Percentiles rank a stretch among this genome's conserved stretches.
These are phyloP conservation scores for Sporisorium iseilematis-ciliati DNA, from an alignment of 1,284 basidiomycete genomes.

Conservation along the genomic window DNA sequence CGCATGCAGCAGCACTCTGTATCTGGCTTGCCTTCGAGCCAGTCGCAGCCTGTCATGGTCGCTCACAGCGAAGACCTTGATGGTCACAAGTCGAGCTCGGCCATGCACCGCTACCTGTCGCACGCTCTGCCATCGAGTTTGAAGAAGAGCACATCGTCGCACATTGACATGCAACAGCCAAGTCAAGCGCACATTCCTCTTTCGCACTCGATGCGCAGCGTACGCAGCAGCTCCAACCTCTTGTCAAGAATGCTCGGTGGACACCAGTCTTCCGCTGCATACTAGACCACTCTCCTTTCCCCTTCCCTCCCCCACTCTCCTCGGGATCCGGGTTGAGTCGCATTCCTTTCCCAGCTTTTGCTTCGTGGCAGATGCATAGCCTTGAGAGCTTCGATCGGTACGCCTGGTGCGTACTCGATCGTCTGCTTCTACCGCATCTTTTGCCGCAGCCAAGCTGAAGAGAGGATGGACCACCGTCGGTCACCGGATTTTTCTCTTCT, in stretches of 20 bases:
- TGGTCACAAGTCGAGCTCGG: constrained; percentile 45
- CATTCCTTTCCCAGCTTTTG: constrained; percentile 15
- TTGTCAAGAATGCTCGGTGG: constrained; percentile 60
- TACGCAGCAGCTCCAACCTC: constrained; percentile 59
- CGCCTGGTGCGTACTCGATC: constrained; percentile 32
- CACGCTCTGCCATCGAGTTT: constrained; percentile 59
- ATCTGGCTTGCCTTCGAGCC: constrained; percentile 30
- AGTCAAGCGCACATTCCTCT: constrained; percentile 44
- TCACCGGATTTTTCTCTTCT: constrained; percentile 26
- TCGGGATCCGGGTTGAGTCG: constrained; percentile 41
- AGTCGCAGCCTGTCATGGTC: constrained; percentile 42
- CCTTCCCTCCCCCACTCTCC: constrained; percentile 16
- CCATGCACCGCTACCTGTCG: constrained; percentile 61
- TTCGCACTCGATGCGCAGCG: constrained; percentile 54
- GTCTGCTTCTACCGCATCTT: background rate
- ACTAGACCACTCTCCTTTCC: constrained; percentile 18
- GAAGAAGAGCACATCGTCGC: constrained; percentile 55
- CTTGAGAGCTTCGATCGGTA: constrained; percentile 9
- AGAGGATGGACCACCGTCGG: constrained; percentile 42
- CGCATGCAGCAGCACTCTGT: constrained; percentile 53
- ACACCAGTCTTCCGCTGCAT: constrained; percentile 47
- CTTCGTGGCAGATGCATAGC: constrained; percentile 17
- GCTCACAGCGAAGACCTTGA: constrained; percentile 38
- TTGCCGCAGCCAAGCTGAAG: background rate
- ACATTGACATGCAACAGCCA: constrained; percentile 54